Conservation (phyloP, 768 basidiomycete species). For the Tylopilus felleus region DNA sequence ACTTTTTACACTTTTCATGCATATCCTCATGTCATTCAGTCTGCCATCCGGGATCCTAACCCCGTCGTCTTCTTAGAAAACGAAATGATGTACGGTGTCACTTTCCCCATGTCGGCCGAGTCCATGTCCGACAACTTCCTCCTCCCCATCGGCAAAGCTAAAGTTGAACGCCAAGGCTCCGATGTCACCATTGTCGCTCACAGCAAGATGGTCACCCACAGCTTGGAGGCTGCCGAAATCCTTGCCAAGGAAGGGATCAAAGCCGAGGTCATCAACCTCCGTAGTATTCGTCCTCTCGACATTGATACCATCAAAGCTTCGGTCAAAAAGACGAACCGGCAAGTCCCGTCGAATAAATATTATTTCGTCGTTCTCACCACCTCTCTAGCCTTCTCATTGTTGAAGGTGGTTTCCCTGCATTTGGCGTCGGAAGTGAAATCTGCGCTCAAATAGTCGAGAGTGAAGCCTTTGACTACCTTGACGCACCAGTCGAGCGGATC, state of each 20-base stretch:
- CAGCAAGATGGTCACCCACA: conserved; percentile 96
- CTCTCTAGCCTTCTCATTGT: conserved; percentile 75
- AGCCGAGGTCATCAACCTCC: conserved; percentile 96
- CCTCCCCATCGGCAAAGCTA: conserved; percentile 95
- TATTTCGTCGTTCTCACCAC: background rate
- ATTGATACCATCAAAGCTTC: conserved; percentile 96
- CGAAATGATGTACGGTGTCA: conserved; percentile 97
- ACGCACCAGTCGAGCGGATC: conserved; percentile 95
- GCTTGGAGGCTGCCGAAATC: conserved; percentile 88
- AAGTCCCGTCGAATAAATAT: conserved; percentile 20
- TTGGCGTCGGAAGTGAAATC: conserved; percentile 98
- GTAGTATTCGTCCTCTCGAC: conserved; percentile 94
- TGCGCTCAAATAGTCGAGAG: conserved; percentile 97
- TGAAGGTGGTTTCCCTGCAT: conserved; percentile 98
- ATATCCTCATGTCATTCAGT: conserved; percentile 37
- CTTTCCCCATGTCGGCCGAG: conserved; percentile 94
- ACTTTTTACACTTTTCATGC: background rate
- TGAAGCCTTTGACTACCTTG: conserved; percentile 97
- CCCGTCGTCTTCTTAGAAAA: conserved; percentile 99
- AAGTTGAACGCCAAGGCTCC: conserved; percentile 88
- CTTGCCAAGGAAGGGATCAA: conserved; percentile 96
- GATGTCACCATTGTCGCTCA: conserved; percentile 97
- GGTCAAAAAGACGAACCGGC: conserved; percentile 99
- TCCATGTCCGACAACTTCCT: conserved; percentile 95
- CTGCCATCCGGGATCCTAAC: conserved; percentile 97